Percentiles rank a stretch among this genome's conserved stretches.
These are phyloP conservation scores for Penicillium janthinellum DNA, from an alignment of 2,329 filamentous ascomycete genomes.

Conservation along the genomic window DNA sequence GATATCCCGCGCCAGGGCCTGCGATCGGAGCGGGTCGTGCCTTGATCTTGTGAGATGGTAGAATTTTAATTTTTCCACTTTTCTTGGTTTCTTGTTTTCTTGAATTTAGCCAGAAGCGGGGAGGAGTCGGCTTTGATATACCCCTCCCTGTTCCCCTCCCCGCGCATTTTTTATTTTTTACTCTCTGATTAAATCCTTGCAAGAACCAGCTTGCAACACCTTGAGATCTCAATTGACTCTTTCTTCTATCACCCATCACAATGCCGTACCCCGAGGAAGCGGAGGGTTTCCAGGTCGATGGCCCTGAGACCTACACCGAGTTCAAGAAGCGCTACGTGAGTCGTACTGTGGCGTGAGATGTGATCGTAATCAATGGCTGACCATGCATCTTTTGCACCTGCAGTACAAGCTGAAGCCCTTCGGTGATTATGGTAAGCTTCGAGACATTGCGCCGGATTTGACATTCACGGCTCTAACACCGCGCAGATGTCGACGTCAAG, in stretches of 20 bases:
- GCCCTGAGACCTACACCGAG: constrained; percentile 65
- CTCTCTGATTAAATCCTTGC: not conserved
- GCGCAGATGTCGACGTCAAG: constrained; percentile 76
- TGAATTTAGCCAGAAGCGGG: not conserved
- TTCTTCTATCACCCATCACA: constrained; percentile 11
- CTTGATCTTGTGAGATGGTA: not conserved
- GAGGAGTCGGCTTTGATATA: constrained; percentile 12
- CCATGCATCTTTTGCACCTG: not conserved
- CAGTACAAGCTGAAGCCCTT: constrained; percentile 84
- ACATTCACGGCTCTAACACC: constrained; percentile 4
- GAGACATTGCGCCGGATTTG: too few relatives aligned
- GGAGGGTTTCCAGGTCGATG: constrained; percentile 55
- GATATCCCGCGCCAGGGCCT: not conserved
- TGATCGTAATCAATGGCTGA: not conserved
- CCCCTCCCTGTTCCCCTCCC: constrained; percentile 4
- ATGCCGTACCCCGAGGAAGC: constrained; percentile 52
- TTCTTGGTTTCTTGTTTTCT: not conserved
- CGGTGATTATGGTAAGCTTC: constrained; percentile 62
- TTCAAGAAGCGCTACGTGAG: constrained; percentile 60
- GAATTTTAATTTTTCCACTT: not conserved
- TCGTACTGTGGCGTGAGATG: not conserved
- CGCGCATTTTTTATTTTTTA: not conserved
- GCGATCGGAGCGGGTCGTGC: not conserved
- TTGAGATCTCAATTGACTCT: constrained; percentile 8
- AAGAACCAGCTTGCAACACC: not conserved